These are phyloP conservation scores for Albugo laibachii DNA, from an alignment of 352 stramenopile genomes.

Conservation along the genomic window DNA sequence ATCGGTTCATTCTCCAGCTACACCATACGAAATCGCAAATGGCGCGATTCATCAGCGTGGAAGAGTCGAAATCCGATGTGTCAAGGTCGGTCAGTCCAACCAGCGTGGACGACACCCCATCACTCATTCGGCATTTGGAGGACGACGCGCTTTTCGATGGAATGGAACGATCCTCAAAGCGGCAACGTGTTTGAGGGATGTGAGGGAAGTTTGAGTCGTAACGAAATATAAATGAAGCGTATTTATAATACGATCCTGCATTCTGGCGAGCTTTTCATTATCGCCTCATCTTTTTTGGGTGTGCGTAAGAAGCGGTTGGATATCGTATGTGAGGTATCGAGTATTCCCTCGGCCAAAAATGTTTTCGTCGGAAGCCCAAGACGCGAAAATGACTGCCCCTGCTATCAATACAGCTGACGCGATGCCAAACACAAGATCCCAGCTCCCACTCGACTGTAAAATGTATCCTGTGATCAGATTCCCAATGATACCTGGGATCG, in stretches of 20 bases:
- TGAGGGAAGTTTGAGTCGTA: too few relatives aligned
- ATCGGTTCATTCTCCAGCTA: slow-evolving; percentile 15
- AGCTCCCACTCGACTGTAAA: slow-evolving; percentile 37
- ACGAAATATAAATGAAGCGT: too few relatives aligned
- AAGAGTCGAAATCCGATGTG: slow-evolving; percentile 14
- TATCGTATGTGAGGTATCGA: too few relatives aligned
- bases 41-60: slow-evolving; percentile 17
- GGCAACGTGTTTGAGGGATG: too few relatives aligned
- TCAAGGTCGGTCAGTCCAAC: slow-evolving; percentile 20
- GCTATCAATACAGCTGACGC: slow-evolving; percentile 45
- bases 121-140: too few relatives aligned
- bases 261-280: too few relatives aligned
- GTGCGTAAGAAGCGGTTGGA: too few relatives aligned
- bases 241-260: too few relatives aligned
- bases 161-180: too few relatives aligned
- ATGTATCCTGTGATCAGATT: slow-evolving; percentile 74
- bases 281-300: too few relatives aligned
- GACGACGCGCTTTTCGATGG: too few relatives aligned
- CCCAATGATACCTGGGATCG: slow-evolving; percentile 63
- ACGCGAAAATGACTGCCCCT: slow-evolving; percentile 55
- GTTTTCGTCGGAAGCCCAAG: slow-evolving; percentile 47
- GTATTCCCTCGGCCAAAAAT: too few relatives aligned
- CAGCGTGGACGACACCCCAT: slow-evolving; percentile 11
- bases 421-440: slow-evolving; percentile 73
- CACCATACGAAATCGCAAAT: slow-evolving; percentile 3